Base-by-base conservation (phyloP, 2,329 filamentous ascomycete genomes). In the Drechslerella dactyloides region DNA sequence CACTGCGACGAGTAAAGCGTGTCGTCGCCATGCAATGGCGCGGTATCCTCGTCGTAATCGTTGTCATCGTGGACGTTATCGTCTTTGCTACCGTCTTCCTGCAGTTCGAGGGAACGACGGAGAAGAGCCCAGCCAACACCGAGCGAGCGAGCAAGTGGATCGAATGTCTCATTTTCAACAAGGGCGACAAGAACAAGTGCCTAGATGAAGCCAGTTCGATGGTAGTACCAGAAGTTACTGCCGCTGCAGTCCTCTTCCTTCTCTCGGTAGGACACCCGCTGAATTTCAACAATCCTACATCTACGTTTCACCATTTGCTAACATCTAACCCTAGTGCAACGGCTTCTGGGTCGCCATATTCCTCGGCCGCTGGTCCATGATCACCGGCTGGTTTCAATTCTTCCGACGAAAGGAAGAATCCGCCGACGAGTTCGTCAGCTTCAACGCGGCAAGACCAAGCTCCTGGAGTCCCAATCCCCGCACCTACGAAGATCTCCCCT, bases 71-170 rank as follows among this genome's bases (percentile, higher is more conserved):
- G 69, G 93, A 97, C 78, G 91, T 97, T 73, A 87, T 97, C 77
- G 96, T 96, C 83, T 97, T 97, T 80, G 89, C 93, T 1, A 83
- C 96, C 51, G 85, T 96, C 61, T 97, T 97, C 78, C 89, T 97
- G 54, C 75, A 75, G 46, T 90, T 91, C 78, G 85, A 96, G 77
- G 90, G 96, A 80, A 89, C 89, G 76, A 85, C 89, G 21, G 84
- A 90, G 11, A 81, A 85, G 58, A 84, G 85, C 1, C 80, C 85
- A 19, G 83, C 85, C 42, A 83, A 86, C 37, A 77, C 88, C 59
- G 72, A 79, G 6, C 84, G 85, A 24, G 85, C 88, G 1, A 73
- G 80, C 37, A 82, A 84, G 1, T 97, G 91, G 90, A 79, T 96
- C 1, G 10, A 78, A 0, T 99, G 94, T 77, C 83, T 99, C n/a